These are phyloP conservation scores for Leccinum subrobustum DNA, from an alignment of 1,284 basidiomycete genomes.

Conservation along the genomic window DNA sequence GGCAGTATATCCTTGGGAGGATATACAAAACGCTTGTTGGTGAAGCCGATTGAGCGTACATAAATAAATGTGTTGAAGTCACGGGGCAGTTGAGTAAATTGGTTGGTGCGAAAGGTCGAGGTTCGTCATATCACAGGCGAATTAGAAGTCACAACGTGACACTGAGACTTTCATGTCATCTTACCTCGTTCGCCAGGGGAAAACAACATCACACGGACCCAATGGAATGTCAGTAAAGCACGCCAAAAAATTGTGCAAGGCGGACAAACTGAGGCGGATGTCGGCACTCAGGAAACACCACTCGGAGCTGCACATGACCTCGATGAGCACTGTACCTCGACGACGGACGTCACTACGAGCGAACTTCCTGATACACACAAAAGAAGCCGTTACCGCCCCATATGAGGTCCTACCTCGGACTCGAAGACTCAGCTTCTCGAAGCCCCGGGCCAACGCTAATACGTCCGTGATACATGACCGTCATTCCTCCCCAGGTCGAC, in stretches of 20 bases:
- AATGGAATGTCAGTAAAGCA: no score
- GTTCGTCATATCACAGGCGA: background rate
- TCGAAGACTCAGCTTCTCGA: background rate
- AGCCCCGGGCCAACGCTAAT: background rate
- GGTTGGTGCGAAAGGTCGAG: background rate
- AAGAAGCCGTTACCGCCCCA: background rate
- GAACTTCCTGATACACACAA: background rate
- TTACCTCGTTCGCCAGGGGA: no score
- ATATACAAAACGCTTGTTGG: conserved; percentile 13
- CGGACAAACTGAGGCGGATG: no score
- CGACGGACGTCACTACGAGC: background rate
- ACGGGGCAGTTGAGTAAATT: background rate
- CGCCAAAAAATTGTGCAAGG: no score
- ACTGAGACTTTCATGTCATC: no score
- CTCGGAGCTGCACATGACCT: background rate
- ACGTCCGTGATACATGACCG: background rate
- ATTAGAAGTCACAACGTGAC: background rate
- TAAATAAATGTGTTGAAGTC: background rate
- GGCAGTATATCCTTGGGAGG: conserved; percentile 19
- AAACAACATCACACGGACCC: no score
- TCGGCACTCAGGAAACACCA: no score
- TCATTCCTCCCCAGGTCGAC: background rate
- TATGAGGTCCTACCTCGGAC: background rate
- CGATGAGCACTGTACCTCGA: background rate
- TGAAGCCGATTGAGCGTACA: background rate